These are phyloP conservation scores for Phaffomyces antillensis DNA, from an alignment of 805 yeast genomes.

Conservation along the genomic window DNA sequence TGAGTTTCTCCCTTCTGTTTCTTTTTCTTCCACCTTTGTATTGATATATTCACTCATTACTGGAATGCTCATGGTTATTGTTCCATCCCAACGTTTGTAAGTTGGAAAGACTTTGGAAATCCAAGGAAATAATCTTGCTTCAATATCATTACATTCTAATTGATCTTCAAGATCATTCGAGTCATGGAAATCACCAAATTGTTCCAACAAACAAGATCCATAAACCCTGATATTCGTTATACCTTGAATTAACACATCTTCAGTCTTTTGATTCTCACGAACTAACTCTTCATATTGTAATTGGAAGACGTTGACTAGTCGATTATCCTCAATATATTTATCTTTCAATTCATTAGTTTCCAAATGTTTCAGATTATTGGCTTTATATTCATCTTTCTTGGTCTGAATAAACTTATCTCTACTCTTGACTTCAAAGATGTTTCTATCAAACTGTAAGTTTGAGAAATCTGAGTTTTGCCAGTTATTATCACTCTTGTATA, in stretches of 20 bases:
- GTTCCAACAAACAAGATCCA: constrained; percentile 22
- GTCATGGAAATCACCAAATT: constrained; percentile 4
- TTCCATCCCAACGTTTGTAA: constrained; percentile 34
- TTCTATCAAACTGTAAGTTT: constrained; percentile 14
- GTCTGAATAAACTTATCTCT: constrained; percentile 11
- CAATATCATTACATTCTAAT: constrained; percentile 26
- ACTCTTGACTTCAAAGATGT: constrained; percentile 16
- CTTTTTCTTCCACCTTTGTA: constrained; percentile 1
- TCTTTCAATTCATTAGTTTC: constrained; percentile 12
- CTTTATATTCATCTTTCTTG: constrained; percentile 10
- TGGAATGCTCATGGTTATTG: constrained; percentile 9
- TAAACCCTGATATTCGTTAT: constrained; percentile 23
- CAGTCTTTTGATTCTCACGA: constrained; percentile 15
- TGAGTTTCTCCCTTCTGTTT: constrained; percentile 5
- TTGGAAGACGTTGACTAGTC: constrained; percentile 4
- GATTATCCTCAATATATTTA: constrained; percentile 9
- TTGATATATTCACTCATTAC: constrained; percentile 8
- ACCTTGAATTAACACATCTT: constrained; percentile 18
- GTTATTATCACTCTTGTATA: constrained; percentile 12
- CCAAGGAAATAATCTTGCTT: constrained; percentile 35
- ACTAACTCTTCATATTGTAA: constrained; percentile 11
- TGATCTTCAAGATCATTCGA: not conserved
- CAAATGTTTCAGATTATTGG: constrained; percentile 1
- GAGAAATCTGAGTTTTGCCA: constrained; percentile 21
- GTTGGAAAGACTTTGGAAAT: constrained; percentile 28